phyloP scores from a whole-genome alignment of 129 eudicot genomes.

The Pulicaria dysenterica region DNA sequence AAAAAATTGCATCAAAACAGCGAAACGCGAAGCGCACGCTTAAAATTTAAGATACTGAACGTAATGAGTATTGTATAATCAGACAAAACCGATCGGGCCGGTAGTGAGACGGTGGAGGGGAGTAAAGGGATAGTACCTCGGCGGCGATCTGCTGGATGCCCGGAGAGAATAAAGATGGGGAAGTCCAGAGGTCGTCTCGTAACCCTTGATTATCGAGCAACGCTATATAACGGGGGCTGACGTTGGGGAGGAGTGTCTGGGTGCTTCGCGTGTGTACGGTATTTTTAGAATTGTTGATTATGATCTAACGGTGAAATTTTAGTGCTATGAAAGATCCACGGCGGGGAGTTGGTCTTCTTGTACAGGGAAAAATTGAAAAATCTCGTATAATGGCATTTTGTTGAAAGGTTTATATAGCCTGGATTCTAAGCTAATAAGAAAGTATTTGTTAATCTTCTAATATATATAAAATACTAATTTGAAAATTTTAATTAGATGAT shows the following conservation, averaged over 20 bases:
- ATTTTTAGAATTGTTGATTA: neutral
- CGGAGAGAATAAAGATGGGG: slow-evolving; percentile 24
- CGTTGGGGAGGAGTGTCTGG: neutral
- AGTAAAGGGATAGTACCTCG: slow-evolving; percentile 18
- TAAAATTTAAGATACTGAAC: neutral
- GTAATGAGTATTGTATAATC: neutral
- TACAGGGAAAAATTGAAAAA: neutral
- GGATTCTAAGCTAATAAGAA: neutral
- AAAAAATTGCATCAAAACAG: too few relatives aligned
- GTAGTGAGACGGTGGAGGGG: slow-evolving; percentile 9
- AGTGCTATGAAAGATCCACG: neutral
- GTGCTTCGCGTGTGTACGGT: slow-evolving; percentile 17
- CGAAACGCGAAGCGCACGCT: too few relatives aligned
- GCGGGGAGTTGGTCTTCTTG: slow-evolving; percentile 11
- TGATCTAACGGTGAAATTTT: slow-evolving; percentile 13
- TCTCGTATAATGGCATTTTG: neutral
- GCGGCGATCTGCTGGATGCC: neutral
- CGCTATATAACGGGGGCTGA: slow-evolving; percentile 1
- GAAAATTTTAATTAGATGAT: too few relatives aligned
- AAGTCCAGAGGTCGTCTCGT: slow-evolving; percentile 2
- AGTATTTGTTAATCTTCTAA: neutral
- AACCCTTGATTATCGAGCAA: neutral
- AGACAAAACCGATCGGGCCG: slow-evolving; percentile 9
- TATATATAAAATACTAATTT: too few relatives aligned
- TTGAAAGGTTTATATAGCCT: too few relatives aligned